Percentiles rank a stretch among this genome's conserved stretches.
Conservation (phyloP, 306 rosid genomes). For the Alnus glutinosa region DNA sequence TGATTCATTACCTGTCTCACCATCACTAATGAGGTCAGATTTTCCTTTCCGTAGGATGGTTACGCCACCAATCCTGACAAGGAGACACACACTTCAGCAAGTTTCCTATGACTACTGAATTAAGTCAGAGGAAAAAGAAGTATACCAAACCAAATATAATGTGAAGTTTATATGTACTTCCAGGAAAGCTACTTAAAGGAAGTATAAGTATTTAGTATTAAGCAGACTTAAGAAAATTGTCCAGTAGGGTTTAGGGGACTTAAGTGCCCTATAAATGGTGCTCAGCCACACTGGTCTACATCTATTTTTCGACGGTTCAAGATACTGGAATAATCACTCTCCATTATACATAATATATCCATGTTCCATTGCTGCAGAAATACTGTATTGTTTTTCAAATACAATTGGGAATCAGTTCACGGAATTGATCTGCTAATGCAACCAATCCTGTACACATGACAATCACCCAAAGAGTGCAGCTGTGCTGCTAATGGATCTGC, state of each 20-base stretch:
- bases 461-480: background rate
- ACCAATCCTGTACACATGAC: background rate
- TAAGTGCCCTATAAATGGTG: conserved; percentile 2
- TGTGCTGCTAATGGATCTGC: background rate
- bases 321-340: conserved; percentile 1
- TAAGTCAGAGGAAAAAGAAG: background rate
- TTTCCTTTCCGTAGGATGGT: conserved; percentile 82
- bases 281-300: background rate
- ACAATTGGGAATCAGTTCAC: background rate
- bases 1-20: conserved; percentile 63
- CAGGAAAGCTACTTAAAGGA: background rate
- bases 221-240: background rate
- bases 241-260: background rate
- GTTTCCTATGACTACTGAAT: conserved; percentile 16
- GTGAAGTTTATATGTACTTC: background rate
- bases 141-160: background rate
- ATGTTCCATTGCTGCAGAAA: background rate
- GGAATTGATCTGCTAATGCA: background rate
- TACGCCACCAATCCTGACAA: conserved; percentile 82
- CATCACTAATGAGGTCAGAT: conserved; percentile 75
- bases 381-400: background rate
- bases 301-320: conserved; percentile 12
- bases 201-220: background rate
- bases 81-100: conserved; percentile 20
- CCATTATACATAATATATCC: background rate